phyloP scores from a whole-genome alignment of 2,329 filamentous ascomycete species.

The Fusarium pseudonygamai region DNA sequence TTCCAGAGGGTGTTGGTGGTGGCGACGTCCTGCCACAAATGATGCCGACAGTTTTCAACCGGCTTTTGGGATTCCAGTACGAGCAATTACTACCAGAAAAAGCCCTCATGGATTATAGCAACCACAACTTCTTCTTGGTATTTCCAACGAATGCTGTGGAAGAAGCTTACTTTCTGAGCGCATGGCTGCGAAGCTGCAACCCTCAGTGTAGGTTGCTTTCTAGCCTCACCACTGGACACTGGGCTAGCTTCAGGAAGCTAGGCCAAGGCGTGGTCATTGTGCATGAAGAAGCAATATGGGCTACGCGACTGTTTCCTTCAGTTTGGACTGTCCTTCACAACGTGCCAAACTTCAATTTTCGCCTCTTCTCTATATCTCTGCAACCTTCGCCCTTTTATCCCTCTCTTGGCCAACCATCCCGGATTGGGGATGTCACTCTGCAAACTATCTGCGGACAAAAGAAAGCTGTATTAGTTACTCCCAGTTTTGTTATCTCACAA shows the following conservation, averaged over 20 bases:
- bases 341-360: slow-evolving; percentile 47
- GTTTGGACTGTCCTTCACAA: slow-evolving; percentile 48
- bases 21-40: slow-evolving; percentile 27
- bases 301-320: slow-evolving; percentile 52
- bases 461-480: slow-evolving; percentile 51
- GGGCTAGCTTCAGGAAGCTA: slow-evolving; percentile 54
- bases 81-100: slow-evolving; percentile 41
- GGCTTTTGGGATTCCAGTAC: slow-evolving; percentile 47
- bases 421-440: slow-evolving; percentile 40
- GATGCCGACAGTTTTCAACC: slow-evolving; percentile 38
- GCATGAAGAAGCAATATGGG: slow-evolving; percentile 54
- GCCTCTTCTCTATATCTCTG: slow-evolving; percentile 51
- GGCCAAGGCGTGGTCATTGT: slow-evolving; percentile 52
- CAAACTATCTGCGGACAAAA: slow-evolving; percentile 46
- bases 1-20: slow-evolving; percentile 1
- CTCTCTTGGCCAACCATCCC: background rate
- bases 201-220: slow-evolving; percentile 54
- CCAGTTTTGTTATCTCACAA: slow-evolving; percentile 54
- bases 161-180: slow-evolving; percentile 51
- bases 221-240: slow-evolving; percentile 55
- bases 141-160: slow-evolving; percentile 54
- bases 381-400: slow-evolving; percentile 29
- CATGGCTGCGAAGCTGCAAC: slow-evolving; percentile 56
- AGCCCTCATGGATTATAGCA: slow-evolving; percentile 22
- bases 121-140: slow-evolving; percentile 56